phyloP scores from a whole-genome alignment of 2,329 filamentous ascomycete species.

The Aspergillus thermomutatus region DNA sequence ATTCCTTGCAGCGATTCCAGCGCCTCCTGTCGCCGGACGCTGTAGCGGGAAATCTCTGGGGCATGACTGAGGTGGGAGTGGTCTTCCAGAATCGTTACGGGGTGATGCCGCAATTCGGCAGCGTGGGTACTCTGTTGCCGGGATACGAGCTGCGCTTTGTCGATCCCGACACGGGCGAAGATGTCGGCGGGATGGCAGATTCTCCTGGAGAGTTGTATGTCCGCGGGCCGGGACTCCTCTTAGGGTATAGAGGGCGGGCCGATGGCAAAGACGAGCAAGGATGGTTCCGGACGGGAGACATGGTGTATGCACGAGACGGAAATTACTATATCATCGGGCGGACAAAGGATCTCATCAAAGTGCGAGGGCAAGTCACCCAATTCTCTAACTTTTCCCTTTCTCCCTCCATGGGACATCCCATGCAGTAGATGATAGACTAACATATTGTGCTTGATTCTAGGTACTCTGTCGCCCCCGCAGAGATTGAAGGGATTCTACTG shows the following conservation, averaged over 20 bases:
- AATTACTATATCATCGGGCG: constrained; percentile 30
- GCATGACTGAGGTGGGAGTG: constrained; percentile 49
- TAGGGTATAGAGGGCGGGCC: constrained; percentile 23
- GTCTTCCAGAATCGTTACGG: constrained; percentile 30
- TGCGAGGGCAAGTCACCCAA: constrained; percentile 25
- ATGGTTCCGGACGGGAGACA: constrained; percentile 35
- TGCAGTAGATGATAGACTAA: background rate
- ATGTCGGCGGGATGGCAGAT: background rate
- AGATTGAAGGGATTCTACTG: constrained; percentile 40
- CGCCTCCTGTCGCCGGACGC: constrained; percentile 35
- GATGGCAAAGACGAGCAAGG: constrained; percentile 21
- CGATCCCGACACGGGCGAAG: background rate
- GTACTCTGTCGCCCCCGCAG: constrained; percentile 41
- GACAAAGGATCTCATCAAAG: constrained; percentile 39
- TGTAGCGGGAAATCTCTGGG: constrained; percentile 44
- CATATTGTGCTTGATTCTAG: constrained; percentile 8
- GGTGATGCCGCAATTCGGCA: constrained; percentile 35
- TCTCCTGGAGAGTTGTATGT: constrained; percentile 34
- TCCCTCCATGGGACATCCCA: background rate
- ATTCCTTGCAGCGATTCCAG: constrained; percentile 32
- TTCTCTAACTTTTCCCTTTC: background rate
- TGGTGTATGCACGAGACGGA: constrained; percentile 19
- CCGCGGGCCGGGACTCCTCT: constrained; percentile 23
- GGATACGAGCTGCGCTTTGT: constrained; percentile 29
- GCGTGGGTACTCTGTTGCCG: constrained; percentile 42